Evolutionary conservation across 345 rosid species (phyloP), one percentile per base, ranked within the genome.

Genomic region (Citrus australasica): DNA sequence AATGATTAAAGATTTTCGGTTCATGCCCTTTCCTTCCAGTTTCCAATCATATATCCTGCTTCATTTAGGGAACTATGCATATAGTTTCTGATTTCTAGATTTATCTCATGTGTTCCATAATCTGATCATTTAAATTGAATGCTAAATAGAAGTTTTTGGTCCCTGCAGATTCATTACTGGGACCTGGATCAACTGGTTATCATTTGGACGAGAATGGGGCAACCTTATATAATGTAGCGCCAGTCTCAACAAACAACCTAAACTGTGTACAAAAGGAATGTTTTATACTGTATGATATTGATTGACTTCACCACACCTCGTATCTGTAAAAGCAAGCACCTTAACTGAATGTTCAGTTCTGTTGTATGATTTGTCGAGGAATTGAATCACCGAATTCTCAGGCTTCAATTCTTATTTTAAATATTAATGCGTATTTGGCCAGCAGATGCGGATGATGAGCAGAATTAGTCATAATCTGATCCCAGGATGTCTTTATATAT

Each of bases 161-260:
- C 22, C 30, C 46, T 63, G 60, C 61, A 75, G 78, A 58, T 64
- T 75, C 69, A 16, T 75, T 22, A 10, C 46, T 7, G 42, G 70
- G 59, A 38, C 28, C 14, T 7, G 7, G 59, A 61, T 61, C 56
- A 63, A 63, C 32, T 14, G 67, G 38, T 28, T 67, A 27, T 63
- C 27, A 46, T 27, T 38, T 40, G 27, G 53, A 4, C 35, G 2
- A 61, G 40, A 22, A 0, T 0, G 19, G 19, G 68, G 40, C 38
- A 64, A 61, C 16, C 40, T 16, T 53, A 53, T 53, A 17, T 53
- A 53, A 7, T 53, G 58, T 53, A 17, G 7, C 5, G 19, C 58
- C 22, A 53, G 58, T 53, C 1, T 17, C 58, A 17, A 53, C 58
- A 5, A 5, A 16, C 58, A 53, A 53, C 58, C 13, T 53, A 17